Evolutionary conservation across 305 asterid species (phyloP).

Genomic region (Fraxinus ornus): DNA sequence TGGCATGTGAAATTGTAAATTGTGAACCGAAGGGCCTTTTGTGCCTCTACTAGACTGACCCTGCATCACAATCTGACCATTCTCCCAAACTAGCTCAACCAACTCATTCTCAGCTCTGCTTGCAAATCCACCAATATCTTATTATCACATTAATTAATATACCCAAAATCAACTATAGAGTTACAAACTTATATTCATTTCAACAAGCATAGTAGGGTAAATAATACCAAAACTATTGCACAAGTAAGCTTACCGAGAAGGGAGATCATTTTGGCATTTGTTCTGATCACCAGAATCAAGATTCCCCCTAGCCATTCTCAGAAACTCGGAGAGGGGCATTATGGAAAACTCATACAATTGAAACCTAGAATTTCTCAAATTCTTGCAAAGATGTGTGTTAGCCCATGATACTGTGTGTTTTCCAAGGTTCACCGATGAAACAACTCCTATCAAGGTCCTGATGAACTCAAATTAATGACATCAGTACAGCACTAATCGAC

Average conservation of each 20-base stretch:
- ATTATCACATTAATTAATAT: conserved; percentile 6
- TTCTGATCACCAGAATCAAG: conserved; percentile 51
- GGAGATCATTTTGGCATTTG: conserved; percentile 28
- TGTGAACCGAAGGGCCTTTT: conserved; percentile 32
- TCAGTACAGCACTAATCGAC: conserved; percentile 21
- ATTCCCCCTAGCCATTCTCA: conserved; percentile 65
- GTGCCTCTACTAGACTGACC: conserved; percentile 56
- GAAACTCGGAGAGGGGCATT: conserved; percentile 87
- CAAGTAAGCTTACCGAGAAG: conserved; percentile 46
- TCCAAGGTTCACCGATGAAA: conserved; percentile 22
- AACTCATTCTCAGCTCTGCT: conserved; percentile 61
- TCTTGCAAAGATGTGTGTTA: conserved; percentile 21
- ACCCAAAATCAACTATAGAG: not conserved
- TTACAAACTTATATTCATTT: not conserved
- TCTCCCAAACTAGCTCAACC: conserved; percentile 82
- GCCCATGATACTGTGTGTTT: conserved; percentile 6
- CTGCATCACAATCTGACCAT: conserved; percentile 77
- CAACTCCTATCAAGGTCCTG: conserved; percentile 21
- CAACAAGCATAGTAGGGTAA: conserved; percentile 12
- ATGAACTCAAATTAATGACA: conserved; percentile 26
- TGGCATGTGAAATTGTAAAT: conserved; percentile 23
- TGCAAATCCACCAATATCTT: conserved; percentile 10
- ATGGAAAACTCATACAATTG: conserved; percentile 22
- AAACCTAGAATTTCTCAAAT: conserved; percentile 24
- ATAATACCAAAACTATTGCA: not conserved